Base-by-base conservation (phyloP, 805 yeast species). In the Yarrowia keelungensis region DNA sequence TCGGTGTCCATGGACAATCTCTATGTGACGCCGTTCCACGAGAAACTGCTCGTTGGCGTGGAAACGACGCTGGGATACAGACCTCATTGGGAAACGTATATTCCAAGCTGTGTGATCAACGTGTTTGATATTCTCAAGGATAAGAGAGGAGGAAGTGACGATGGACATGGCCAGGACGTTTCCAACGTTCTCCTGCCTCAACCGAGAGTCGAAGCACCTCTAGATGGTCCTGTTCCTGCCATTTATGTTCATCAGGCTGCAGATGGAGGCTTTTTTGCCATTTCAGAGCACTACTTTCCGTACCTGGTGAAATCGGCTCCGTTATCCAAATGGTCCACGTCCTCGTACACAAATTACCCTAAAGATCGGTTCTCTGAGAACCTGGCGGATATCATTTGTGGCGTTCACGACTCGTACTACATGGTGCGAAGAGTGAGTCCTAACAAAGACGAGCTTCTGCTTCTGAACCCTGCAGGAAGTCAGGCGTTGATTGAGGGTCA, bases 1-100 rank as follows among this genome's bases (percentile, higher is more conserved):
- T 72, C 68, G 73, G 54, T 71, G 66, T 87, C 96, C 3, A 76
- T 83, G 16, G 98, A 93, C 77, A 87, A 88, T 43, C 79, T 92
- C 2, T 90, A 89, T 72, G 86, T 94, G 71, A 88, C 94, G 7
- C 97, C 98, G 1, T 87, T 91, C 75, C 91, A 89, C 74, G 97
- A 92, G 76, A 87, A 85, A 69, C 86, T 97, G 0, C 77, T 94
- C 15, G 77, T 93, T 68, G 97, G 96, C 0, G 72, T 77, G 12
- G 90, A 91, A 75, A 80, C 86, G 14, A 59, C 65, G 5, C 51
- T 45, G 5, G 82, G 85, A 66, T 79, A 85, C n/a, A 89, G 89
- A 2, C 92, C 93, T 0, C 83, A 86, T 68, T 93, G 98, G 98
- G 86, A 89, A 2, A 84, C 89, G 45, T 85, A 85, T 69, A 80